Evolutionary conservation across 139 green algal species (phyloP), one percentile per base, ranked within the genome.

Genomic region (Chlamydomonas incerta): DNA sequence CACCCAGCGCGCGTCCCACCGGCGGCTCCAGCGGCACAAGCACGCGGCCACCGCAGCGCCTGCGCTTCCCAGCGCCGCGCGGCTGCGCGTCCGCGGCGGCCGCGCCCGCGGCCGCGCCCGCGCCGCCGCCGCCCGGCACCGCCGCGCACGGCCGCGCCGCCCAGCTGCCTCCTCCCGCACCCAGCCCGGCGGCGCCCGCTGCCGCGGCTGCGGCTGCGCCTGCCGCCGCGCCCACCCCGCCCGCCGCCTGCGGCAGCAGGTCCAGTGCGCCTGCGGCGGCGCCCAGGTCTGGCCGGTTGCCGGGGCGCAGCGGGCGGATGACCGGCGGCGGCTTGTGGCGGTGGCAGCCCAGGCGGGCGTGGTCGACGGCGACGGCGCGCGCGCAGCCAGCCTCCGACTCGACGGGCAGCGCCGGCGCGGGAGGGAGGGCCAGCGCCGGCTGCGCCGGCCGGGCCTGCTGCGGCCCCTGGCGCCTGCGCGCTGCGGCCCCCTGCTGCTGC

Each of bases 291-390:
- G 62, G 65, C 0, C 20, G 28, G 4, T 35, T 37, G 3, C 79
- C 63, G 0, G 67, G 79, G 6, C 79, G 79, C 10, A 76, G 46
- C 24, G 79, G 65, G 29, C 68, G 47, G 0, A 75, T 29, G 63
- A 75, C 21, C 0, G 79, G 79, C 20, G 79, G n/a, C 21, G 79
- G 79, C 65, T 85, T 85, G 65, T 35, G 33, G 15, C 47, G n/a
- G 79, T 85, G 79, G 31, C 57, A 21, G 26, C 79, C 79, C 1
- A 85, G 66, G 28, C 72, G 65, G 20, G 65, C 68, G 13, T 18
- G 9, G 67, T 85, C 66, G 20, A 85, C 68, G 46, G 79, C 47
- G 8, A 50, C 31, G 2, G 65, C 35, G n/a, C 79, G 65, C 0
- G 79, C 46, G 74, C 74, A 84, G 26, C 83, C 60, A 28, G 20